Base-by-base conservation (phyloP, 2,329 filamentous ascomycete genomes). In the Penicillium glabrum region DNA sequence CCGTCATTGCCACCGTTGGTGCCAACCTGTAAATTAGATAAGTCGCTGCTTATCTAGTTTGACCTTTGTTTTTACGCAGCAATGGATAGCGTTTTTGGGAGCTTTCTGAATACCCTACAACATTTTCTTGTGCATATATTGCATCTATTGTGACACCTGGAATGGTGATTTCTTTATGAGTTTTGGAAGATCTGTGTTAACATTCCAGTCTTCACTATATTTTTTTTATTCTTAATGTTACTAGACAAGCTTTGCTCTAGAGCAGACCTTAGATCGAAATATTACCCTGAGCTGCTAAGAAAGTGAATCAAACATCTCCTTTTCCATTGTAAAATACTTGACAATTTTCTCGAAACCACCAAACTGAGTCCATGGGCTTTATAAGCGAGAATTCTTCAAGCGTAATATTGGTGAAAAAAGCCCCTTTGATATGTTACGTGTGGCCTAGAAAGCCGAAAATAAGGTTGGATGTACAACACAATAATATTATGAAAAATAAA, bases 1-100 rank as follows among this genome's bases (percentile, higher is more conserved):
- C 53, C 24, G 51, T 73, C 50, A 56, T 73, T 55, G 59, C 64
- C 47, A 69, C 67, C 46, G 33, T 70, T 27, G 64, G 61, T 31
- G 13, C 58, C 24, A 69, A 67, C 60, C 62, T 71, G 51, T 70
- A 66, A 67, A 63, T 35, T 51, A 47, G 45, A 27, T 56, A 46
- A 35, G 21, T 51, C 23, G 23, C 26, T 63, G 5, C 37, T 52
- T 31, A 21, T 58, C 59, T 52, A 46, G 41, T 31, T 43, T 49
- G 46, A 45, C 41, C 29, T 53, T 53, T 61, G 58, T 54, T 29
- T 63, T 59, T 58, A 65, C 51, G 62, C 58, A 55, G 61, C 61
- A 56, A 61, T 56, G 62, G 54, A 61, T 54, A 63, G 59, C 59
- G 59, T 55, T 58, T 58, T 57, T 43, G 56, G 59, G 45, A 59